phyloP scores from a whole-genome alignment of 345 rosid species.

The Brassica nigra region DNA sequence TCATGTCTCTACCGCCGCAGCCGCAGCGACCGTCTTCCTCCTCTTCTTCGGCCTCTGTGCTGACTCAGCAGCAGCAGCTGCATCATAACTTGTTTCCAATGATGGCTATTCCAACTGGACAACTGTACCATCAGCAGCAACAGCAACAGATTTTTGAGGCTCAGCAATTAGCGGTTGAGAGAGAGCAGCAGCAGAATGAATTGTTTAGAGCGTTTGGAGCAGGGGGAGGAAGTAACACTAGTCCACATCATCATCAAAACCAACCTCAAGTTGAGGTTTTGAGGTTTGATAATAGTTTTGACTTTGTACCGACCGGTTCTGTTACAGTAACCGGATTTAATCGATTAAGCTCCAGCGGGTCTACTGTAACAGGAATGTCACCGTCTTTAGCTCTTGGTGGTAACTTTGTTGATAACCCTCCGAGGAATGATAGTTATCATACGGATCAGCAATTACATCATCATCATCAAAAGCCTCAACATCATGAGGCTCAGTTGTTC shows the following conservation, averaged over 20 bases:
- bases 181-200: constrained; percentile 61
- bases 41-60: constrained; percentile 31
- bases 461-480: constrained; percentile 18
- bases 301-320: constrained; percentile 40
- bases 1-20: constrained; percentile 29
- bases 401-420: constrained; percentile 35
- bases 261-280: constrained; percentile 54
- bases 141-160: constrained; percentile 52
- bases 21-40: constrained; percentile 40
- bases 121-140: constrained; percentile 28
- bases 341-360: constrained; percentile 37
- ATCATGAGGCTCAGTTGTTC: constrained; percentile 30
- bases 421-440: constrained; percentile 30
- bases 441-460: constrained; percentile 55
- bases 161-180: constrained; percentile 55
- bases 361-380: constrained; percentile 38
- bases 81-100: constrained; percentile 49
- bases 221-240: constrained; percentile 19
- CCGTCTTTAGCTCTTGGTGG: constrained; percentile 58
- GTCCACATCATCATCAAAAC: constrained; percentile 48
- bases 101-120: constrained; percentile 49
- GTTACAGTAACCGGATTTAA: constrained; percentile 50
- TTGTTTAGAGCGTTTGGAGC: constrained; percentile 58
- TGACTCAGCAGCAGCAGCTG: constrained; percentile 22
- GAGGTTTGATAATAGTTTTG: constrained; percentile 48